These are phyloP conservation scores for Hymenoscyphus occultus DNA, from an alignment of 2,329 filamentous ascomycete species.

Conservation along the genomic window DNA sequence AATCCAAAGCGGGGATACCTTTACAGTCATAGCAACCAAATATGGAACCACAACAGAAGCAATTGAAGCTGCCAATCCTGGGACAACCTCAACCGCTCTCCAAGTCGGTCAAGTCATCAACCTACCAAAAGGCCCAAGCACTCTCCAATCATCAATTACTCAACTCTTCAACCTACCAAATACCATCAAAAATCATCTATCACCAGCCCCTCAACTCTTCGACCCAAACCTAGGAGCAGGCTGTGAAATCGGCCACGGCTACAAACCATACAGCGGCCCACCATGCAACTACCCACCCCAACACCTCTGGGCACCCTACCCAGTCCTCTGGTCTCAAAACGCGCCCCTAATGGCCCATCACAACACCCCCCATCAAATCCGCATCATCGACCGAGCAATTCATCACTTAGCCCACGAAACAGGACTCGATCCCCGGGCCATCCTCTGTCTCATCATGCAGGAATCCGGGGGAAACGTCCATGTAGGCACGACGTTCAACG, in stretches of 20 bases:
- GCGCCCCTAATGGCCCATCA: constrained; percentile 15
- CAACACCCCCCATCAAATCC: constrained; percentile 16
- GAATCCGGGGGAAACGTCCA: constrained; percentile 5
- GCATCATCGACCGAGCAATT: constrained; percentile 16
- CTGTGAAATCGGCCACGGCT: constrained; percentile 10
- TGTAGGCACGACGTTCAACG: constrained; percentile 11
- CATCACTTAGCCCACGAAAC: constrained; percentile 15
- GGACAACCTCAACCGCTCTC: constrained; percentile 12
- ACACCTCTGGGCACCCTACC: constrained; percentile 15
- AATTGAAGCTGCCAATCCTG: constrained; percentile 12
- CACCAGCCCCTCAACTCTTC: background rate
- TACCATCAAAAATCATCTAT: no score
- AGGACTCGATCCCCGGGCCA: constrained; percentile 20
- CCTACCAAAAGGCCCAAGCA: background rate
- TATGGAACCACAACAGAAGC: background rate
- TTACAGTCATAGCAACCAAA: constrained; percentile 8
- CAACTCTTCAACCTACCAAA: constrained; percentile 1
- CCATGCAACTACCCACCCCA: constrained; percentile 13
- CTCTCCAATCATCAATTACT: background rate
- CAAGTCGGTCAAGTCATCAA: constrained; percentile 18
- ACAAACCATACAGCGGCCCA: constrained; percentile 16
- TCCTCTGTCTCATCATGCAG: constrained; percentile 24
- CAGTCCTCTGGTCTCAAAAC: constrained; percentile 17
- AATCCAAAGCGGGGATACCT: constrained; percentile 14
- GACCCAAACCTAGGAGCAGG: background rate